A percentile compares a stretch with the other conserved stretches of the same genome.
Conservation (phyloP, 1,284 basidiomycete species). For the Sporisorium iseilematis-ciliati region DNA sequence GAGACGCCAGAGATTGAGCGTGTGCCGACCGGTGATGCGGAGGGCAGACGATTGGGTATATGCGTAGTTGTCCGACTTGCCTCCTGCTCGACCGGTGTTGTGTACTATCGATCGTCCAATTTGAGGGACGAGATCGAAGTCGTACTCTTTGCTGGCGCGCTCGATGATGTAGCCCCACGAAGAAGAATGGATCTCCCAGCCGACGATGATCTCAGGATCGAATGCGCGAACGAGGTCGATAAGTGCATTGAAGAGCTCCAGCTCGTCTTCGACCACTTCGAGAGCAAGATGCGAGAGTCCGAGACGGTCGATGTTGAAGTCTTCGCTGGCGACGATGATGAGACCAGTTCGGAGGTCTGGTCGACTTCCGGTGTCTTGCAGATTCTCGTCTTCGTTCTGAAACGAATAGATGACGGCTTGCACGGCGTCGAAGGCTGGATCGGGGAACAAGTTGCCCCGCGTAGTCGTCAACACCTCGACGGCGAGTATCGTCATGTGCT, state of each 20-base stretch:
- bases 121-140: constrained; percentile 69
- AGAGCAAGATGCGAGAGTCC: constrained; percentile 68
- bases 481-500: constrained; percentile 83
- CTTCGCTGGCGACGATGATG: constrained; percentile 31
- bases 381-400: constrained; percentile 74
- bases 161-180: constrained; percentile 91
- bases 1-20: constrained; percentile 91
- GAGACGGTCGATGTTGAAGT: constrained; percentile 37
- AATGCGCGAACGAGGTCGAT: constrained; percentile 81
- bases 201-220: constrained; percentile 91
- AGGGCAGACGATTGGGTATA: constrained; percentile 89
- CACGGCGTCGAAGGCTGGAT: constrained; percentile 81
- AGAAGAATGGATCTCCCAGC: constrained; percentile 88
- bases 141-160: constrained; percentile 73
- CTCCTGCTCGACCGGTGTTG: constrained; percentile 56
- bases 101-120: constrained; percentile 67
- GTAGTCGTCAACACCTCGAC: constrained; percentile 88
- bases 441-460: constrained; percentile 76
- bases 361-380: constrained; percentile 55
- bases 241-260: constrained; percentile 84
- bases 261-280: constrained; percentile 78
- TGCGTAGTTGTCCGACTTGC: constrained; percentile 58
- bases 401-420: constrained; percentile 79
- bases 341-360: constrained; percentile 58
- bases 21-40: constrained; percentile 86